Conservation (phyloP, 305 asterid species). For the Andrographis paniculata region DNA sequence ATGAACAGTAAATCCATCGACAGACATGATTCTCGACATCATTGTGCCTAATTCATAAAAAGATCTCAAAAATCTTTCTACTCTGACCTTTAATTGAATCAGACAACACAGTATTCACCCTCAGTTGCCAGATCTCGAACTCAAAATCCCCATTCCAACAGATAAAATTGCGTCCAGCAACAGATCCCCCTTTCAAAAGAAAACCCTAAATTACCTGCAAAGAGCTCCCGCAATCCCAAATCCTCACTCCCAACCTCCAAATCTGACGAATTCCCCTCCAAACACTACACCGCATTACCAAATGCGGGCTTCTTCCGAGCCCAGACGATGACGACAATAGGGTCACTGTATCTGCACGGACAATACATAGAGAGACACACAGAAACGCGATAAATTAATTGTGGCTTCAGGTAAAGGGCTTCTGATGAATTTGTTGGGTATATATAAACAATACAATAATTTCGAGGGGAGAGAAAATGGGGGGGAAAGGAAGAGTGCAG, state of each 20-base stretch:
- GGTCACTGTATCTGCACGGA: slow-evolving; percentile 28
- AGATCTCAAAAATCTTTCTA: too few species aligned
- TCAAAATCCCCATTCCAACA: slow-evolving; percentile 27
- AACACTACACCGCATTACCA: slow-evolving; percentile 28
- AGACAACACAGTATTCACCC: background rate
- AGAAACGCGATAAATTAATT: slow-evolving; percentile 32
- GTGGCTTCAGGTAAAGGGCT: slow-evolving; percentile 38
- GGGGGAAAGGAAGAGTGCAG: slow-evolving; percentile 55
- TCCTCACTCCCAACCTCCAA: slow-evolving; percentile 20
- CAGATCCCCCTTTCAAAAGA: slow-evolving; percentile 51
- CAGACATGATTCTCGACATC: slow-evolving; percentile 15
- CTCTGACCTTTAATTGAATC: too few species aligned
- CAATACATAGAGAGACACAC: slow-evolving; percentile 38
- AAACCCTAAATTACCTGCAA: slow-evolving; percentile 13
- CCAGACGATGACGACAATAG: slow-evolving; percentile 40
- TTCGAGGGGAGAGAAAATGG: slow-evolving; percentile 10
- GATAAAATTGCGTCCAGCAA: slow-evolving; percentile 10
- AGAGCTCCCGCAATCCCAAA: slow-evolving; percentile 17
- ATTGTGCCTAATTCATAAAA: slow-evolving; percentile 13
- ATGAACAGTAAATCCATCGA: slow-evolving; percentile 21
- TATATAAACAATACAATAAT: slow-evolving; percentile 12
- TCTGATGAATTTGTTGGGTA: slow-evolving; percentile 23
- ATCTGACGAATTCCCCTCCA: slow-evolving; percentile 16
- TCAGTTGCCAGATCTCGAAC: slow-evolving; percentile 62
- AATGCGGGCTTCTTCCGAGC: slow-evolving; percentile 20